A percentile compares a stretch with the other conserved stretches of the same genome.
Conservation (phyloP, 2,329 filamentous ascomycete species). For the Microsporum ferrugineum region DNA sequence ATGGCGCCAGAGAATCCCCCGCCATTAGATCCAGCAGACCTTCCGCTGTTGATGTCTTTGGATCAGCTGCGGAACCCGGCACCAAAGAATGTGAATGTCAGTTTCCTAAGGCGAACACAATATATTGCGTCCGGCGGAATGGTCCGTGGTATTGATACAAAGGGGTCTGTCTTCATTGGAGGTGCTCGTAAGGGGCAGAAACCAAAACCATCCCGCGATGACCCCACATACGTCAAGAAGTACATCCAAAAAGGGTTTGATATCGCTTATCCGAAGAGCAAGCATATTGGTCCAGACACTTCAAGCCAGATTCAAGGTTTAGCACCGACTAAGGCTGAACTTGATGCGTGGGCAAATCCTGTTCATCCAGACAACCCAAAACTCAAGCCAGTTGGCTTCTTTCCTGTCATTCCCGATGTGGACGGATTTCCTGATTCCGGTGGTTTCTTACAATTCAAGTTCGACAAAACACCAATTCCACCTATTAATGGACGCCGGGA, state of each 20-base stretch:
- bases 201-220: slow-evolving; percentile 37
- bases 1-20: slow-evolving; percentile 63
- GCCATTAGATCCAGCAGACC: slow-evolving; percentile 69
- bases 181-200: slow-evolving; percentile 19
- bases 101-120: slow-evolving; percentile 89
- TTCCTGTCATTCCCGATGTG: slow-evolving; percentile 50
- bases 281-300: slow-evolving; percentile 47
- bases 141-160: slow-evolving; percentile 25
- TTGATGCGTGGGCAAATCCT: slow-evolving; percentile 48
- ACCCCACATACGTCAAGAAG: slow-evolving; percentile 50
- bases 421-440: slow-evolving; percentile 49
- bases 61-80: slow-evolving; percentile 76
- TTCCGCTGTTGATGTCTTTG: slow-evolving; percentile 69
- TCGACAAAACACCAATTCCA: slow-evolving; percentile 47
- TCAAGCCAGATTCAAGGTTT: slow-evolving; percentile 43
- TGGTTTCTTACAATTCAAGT: slow-evolving; percentile 50
- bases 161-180: slow-evolving; percentile 19
- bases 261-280: slow-evolving; percentile 51
- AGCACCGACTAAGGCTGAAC: slow-evolving; percentile 43
- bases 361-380: slow-evolving; percentile 48
- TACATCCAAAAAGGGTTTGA: slow-evolving; percentile 54
- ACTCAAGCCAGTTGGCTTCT: slow-evolving; percentile 48
- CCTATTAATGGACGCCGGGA: slow-evolving; percentile 42
- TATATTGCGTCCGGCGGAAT: slow-evolving; percentile 53
- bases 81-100: slow-evolving; percentile 64